Percentiles rank a stretch among this genome's conserved stretches.
These are phyloP conservation scores for Gracilaria domingensis DNA, from an alignment of 23 red algal species.

Conservation along the genomic window DNA sequence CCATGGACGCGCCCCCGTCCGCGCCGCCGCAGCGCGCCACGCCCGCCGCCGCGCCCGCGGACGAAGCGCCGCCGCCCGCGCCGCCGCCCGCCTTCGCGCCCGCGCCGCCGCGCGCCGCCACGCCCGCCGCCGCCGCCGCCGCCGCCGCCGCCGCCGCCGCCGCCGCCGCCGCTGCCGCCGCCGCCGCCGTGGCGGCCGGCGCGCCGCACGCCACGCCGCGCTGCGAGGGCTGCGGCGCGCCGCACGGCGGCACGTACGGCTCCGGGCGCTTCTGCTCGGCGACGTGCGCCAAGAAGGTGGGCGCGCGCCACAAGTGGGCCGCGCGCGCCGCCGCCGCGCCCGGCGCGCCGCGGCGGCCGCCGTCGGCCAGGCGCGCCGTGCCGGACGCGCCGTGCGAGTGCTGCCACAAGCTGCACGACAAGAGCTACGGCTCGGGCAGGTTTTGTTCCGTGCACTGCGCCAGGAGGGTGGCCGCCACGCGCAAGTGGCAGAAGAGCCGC, in stretches of 20 bases:
- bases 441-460: slow-evolving; percentile 84
- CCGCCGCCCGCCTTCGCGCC: neutral
- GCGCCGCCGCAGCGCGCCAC: neutral
- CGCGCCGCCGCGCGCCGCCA: neutral
- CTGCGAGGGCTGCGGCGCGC: slow-evolving; percentile 67
- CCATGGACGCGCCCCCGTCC: neutral
- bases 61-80: neutral
- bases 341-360: slow-evolving; percentile 6
- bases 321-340: slow-evolving; percentile 27
- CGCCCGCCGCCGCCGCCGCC: slow-evolving; percentile 24
- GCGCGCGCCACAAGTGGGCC: slow-evolving; percentile 74
- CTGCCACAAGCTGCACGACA: slow-evolving; percentile 63
- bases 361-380: neutral
- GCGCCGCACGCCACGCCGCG: slow-evolving; percentile 28
- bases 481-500: slow-evolving; percentile 77
- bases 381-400: slow-evolving; percentile 52
- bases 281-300: slow-evolving; percentile 75
- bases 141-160: slow-evolving; percentile 26
- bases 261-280: slow-evolving; percentile 81
- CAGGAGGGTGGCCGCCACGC: slow-evolving; percentile 62
- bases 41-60: neutral
- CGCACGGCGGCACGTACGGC: slow-evolving; percentile 71
- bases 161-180: neutral
- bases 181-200: slow-evolving; percentile 13
- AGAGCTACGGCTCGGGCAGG: slow-evolving; percentile 74